Base-by-base conservation (phyloP, 352 stramenopile genomes). In the Globisporangium alternatum region DNA sequence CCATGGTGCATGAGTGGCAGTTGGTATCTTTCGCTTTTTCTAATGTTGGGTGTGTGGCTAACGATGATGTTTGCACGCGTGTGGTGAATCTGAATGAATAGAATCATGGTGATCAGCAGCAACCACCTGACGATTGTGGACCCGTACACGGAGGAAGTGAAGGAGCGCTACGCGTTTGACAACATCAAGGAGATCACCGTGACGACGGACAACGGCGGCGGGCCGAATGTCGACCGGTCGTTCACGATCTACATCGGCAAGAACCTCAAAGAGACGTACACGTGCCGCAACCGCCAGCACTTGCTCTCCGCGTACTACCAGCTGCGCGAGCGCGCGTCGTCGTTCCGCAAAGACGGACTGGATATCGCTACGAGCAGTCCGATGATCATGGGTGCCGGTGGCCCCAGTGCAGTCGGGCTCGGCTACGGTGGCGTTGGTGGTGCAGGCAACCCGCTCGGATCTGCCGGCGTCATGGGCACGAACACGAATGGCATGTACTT, bases 111-210 rank as follows among this genome's bases (percentile, higher is more conserved):
- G 54, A 68, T 96, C 43, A 93, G 83, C 45, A 89, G 75, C 54
- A 81, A 80, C 56, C 84, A 96, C 64, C 62, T 96, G 65, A 94
- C 83, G 9, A 86, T 94, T 43, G 75, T 94, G 39, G 88, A 96
- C 54, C 88, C 88, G 44, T 91, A 92, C 66, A 89, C 81, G 4
- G 88, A 95, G 31, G 83, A 94, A 64, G 84, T 93, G 30, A 94
- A 93, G 54, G 88, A 96, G 66, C 85, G 84, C 33, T 94, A 93
- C 53, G 77, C 83, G 41, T 96, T 92, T 61, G 83, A 93, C 60
- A 92, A 92, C 64, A 96, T 96, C 60, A 94, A 91, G 62, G 88
- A 95, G 70, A 92, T 95, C 58, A 94, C 82, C 28, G 76, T 92
- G 35, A 84, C 86, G 10, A 79, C 80, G 3, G 84, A 93, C 54